phyloP scores from a whole-genome alignment of 306 rosid species.

The Bauhinia variegata region DNA sequence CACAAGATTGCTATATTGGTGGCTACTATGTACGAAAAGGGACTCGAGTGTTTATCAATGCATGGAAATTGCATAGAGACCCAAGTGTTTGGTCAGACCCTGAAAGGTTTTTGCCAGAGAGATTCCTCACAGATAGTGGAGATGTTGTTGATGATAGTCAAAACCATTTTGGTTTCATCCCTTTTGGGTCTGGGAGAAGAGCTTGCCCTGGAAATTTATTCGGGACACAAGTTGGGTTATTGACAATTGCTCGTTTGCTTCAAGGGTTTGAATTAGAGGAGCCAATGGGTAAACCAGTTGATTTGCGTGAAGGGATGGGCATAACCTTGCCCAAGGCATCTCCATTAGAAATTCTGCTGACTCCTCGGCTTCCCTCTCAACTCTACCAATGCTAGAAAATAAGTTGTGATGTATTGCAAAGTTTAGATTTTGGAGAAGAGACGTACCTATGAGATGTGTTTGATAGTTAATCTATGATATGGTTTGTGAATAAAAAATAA shows the following conservation, averaged over 20 bases:
- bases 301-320: constrained; percentile 36
- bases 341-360: constrained; percentile 23
- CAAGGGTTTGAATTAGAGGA: constrained; percentile 43
- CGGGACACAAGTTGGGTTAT: constrained; percentile 27
- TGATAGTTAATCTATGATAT: too few relatives aligned
- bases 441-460: too few relatives aligned
- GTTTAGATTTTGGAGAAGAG: too few relatives aligned
- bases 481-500: too few relatives aligned
- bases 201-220: constrained; percentile 37
- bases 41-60: constrained; percentile 34
- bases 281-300: constrained; percentile 1
- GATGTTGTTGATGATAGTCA: constrained; percentile 19
- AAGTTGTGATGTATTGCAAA: not conserved
- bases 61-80: constrained; percentile 43
- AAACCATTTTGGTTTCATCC: constrained; percentile 38
- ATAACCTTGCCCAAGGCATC: constrained; percentile 35
- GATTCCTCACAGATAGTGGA: constrained; percentile 30
- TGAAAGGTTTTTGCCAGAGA: constrained; percentile 32
- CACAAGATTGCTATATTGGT: constrained; percentile 21
- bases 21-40: constrained; percentile 32
- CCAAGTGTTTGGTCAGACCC: constrained; percentile 36
- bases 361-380: constrained; percentile 22
- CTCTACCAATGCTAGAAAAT: constrained; percentile 2
- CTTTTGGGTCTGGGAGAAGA: constrained; percentile 42
- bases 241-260: constrained; percentile 37